Percentiles rank a stretch among this genome's conserved stretches.
These are phyloP conservation scores for Alternaria brassicicola DNA, from an alignment of 2,329 filamentous ascomycete species.

Conservation along the genomic window DNA sequence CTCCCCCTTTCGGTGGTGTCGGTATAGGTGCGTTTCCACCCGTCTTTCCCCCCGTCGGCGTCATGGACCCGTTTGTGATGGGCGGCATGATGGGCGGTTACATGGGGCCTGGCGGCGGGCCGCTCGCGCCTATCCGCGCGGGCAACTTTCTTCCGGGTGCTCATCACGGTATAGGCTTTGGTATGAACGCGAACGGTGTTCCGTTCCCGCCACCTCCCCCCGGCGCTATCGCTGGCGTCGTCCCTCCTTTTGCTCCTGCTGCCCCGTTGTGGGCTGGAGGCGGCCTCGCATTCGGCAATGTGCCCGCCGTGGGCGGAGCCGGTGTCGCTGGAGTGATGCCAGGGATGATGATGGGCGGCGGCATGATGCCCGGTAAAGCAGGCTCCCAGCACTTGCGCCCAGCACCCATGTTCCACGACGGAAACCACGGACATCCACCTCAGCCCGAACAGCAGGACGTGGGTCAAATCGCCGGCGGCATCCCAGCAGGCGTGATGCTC, in stretches of 20 bases:
- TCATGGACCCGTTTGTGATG: conserved; percentile 32
- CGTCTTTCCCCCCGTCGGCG: conserved; percentile 18
- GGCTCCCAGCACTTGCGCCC: conserved; percentile 25
- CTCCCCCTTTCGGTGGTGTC: conserved; percentile 25
- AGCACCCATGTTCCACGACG: conserved; percentile 30
- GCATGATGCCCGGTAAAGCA: conserved; percentile 12
- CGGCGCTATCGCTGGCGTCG: conserved; percentile 24
- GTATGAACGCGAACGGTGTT: conserved; percentile 26
- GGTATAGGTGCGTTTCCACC: conserved; percentile 36
- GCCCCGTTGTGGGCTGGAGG: conserved; percentile 32
- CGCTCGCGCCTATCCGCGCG: conserved; percentile 32
- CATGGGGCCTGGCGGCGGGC: conserved; percentile 27
- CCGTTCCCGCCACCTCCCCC: conserved; percentile 37
- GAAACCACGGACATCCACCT: conserved; percentile 24
- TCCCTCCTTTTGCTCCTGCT: conserved; percentile 33
- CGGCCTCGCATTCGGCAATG: conserved; percentile 32
- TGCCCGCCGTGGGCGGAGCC: conserved; percentile 21
- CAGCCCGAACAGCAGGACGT: conserved; percentile 35
- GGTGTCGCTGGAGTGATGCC: conserved; percentile 5
- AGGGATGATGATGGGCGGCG: conserved; percentile 20
- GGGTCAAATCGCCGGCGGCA: conserved; percentile 34
- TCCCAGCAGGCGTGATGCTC: conserved; percentile 34
- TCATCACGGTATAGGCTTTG: conserved; percentile 36
- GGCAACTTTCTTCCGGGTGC: conserved; percentile 34
- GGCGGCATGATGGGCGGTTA: conserved; percentile 4